Evolutionary conservation across 108 stramenopile genomes (phyloP).

Genomic region (Cyclotella choctawhatcheeana): DNA sequence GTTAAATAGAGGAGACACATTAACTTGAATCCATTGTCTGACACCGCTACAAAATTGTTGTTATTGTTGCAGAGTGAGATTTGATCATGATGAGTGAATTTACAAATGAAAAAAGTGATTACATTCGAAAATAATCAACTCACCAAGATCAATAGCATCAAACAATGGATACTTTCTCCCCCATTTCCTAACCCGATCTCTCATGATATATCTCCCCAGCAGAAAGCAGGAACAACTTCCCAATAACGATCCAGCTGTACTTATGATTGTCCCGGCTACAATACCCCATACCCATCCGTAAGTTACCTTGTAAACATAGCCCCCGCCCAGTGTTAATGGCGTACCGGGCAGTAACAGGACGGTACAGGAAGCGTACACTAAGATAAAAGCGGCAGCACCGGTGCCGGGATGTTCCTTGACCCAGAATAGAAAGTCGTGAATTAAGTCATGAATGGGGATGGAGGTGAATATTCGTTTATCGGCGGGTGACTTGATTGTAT

Average conservation of each 20-base stretch:
- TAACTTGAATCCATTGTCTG: conserved; percentile 79
- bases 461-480: conserved; percentile 22
- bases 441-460: conserved; percentile 32
- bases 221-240: conserved; percentile 78
- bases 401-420: conserved; percentile 37
- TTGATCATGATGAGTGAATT: too few species aligned
- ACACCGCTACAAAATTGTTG: conserved; percentile 62
- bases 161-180: conserved; percentile 85
- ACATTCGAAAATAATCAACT: conserved; percentile 27
- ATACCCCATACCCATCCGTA: conserved; percentile 82
- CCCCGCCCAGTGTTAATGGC: conserved; percentile 67
- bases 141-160: conserved; percentile 84
- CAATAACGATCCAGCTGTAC: conserved; percentile 64
- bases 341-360: conserved; percentile 46
- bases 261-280: conserved; percentile 63
- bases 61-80: too few species aligned
- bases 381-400: conserved; percentile 41
- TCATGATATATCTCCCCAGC: conserved; percentile 78
- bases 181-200: conserved; percentile 79
- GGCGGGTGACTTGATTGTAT: conserved; percentile 17
- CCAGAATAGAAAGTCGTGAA: conserved; percentile 45
- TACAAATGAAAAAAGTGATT: too few species aligned
- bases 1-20: conserved; percentile 87
- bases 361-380: conserved; percentile 34
- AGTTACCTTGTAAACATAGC: conserved; percentile 79